Percentiles rank a stretch among this genome's conserved stretches.
Conservation (phyloP, 208 protist species). For the Strigomonas oncopelti region DNA sequence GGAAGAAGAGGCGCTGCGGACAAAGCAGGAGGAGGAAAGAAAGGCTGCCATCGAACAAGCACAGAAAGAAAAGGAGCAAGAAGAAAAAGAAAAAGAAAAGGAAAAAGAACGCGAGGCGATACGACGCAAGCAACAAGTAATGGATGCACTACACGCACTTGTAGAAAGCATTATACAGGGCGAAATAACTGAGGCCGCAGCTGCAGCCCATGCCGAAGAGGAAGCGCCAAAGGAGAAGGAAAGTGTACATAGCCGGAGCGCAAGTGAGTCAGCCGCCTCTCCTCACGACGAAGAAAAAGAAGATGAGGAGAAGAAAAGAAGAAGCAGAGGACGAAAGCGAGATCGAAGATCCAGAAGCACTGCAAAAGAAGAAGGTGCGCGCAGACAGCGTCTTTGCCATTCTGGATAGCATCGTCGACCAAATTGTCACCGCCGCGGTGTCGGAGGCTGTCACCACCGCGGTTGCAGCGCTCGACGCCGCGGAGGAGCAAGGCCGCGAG, state of each 20-base stretch:
- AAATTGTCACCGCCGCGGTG: no score
- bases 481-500: background rate
- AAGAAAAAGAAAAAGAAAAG: background rate
- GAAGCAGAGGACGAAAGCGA: no score
- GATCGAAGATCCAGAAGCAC: no score
- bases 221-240: background rate
- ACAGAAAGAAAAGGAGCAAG: background rate
- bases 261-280: no score
- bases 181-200: background rate
- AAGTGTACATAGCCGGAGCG: background rate
- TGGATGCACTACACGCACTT: background rate
- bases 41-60: background rate
- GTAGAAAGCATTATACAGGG: background rate
- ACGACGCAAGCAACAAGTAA: no score
- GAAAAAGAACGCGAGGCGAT: background rate
- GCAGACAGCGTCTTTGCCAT: no score
- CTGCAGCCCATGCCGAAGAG: no score
- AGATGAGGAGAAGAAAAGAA: background rate
- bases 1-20: no score
- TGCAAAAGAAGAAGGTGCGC: no score
- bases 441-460: background rate
- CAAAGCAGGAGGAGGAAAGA: no score
- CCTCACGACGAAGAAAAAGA: background rate
- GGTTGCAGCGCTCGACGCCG: background rate
- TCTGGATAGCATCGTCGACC: no score